phyloP scores from a whole-genome alignment of 1,284 basidiomycete species.

The Marasmius tenuissimus region DNA sequence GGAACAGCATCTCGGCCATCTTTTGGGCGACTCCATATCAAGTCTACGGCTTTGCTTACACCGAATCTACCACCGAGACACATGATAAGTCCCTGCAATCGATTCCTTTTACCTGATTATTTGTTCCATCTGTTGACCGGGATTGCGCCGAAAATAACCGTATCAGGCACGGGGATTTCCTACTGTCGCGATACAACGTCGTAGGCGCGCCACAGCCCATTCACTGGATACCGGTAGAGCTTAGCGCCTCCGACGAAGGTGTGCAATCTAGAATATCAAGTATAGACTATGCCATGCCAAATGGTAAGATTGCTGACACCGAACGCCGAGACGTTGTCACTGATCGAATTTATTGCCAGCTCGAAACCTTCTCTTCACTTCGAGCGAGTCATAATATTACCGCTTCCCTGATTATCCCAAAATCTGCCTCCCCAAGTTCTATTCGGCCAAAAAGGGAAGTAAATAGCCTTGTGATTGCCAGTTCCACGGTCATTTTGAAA shows the following conservation, averaged over 20 bases:
- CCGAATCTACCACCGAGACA: background rate
- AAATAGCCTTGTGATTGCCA: background rate
- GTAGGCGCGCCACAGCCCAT: background rate
- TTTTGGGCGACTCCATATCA: background rate
- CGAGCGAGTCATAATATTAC: background rate
- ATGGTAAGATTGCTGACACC: background rate
- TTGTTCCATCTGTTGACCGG: background rate
- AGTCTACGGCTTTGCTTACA: background rate
- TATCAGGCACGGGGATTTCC: background rate
- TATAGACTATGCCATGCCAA: constrained; percentile 4
- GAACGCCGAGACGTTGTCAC: constrained; percentile 1
- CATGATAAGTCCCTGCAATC: background rate
- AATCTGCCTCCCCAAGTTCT: background rate
- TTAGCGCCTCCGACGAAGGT: background rate
- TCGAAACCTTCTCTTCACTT: constrained; percentile 1
- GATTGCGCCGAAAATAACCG: background rate
- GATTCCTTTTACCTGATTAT: background rate
- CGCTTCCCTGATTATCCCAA: background rate
- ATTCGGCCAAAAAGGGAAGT: background rate
- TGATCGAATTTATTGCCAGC: background rate
- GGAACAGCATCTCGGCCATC: background rate
- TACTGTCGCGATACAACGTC: background rate
- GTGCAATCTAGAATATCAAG: background rate
- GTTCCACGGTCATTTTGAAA: background rate
- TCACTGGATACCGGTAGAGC: background rate